phyloP scores from a whole-genome alignment of 768 basidiomycete genomes.

The Pleurotus tuoliensis region DNA sequence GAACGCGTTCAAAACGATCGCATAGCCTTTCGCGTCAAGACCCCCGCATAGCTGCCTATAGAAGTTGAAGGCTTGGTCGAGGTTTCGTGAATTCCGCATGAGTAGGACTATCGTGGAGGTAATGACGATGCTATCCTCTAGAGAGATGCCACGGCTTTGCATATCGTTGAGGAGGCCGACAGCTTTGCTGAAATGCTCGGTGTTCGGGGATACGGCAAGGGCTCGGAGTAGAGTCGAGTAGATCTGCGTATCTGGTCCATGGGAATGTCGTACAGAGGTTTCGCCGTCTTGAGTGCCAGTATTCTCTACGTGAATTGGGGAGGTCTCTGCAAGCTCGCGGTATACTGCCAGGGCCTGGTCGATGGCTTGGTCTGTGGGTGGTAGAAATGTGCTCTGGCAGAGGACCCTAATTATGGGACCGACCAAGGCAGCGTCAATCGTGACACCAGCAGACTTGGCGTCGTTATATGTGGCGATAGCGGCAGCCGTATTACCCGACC shows the following conservation, averaged over 20 bases:
- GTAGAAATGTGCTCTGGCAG: slow-evolving; percentile 33
- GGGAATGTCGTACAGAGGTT: slow-evolving; percentile 24
- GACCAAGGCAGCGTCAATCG: slow-evolving; percentile 46
- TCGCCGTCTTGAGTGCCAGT: slow-evolving; percentile 8
- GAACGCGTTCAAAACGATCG: slow-evolving; percentile 60
- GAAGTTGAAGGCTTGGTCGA: slow-evolving; percentile 56
- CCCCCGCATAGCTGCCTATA: slow-evolving; percentile 37
- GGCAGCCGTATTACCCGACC: slow-evolving; percentile 28
- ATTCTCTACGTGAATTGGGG: slow-evolving; percentile 19
- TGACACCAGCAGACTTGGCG: slow-evolving; percentile 37
- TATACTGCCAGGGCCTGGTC: slow-evolving; percentile 55
- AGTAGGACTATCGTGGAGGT: slow-evolving; percentile 57
- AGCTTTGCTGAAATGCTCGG: slow-evolving; percentile 45
- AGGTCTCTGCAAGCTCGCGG: slow-evolving; percentile 35
- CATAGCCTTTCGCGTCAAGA: slow-evolving; percentile 59
- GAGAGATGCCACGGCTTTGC: slow-evolving; percentile 43
- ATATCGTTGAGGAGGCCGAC: slow-evolving; percentile 63
- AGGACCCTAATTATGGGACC: slow-evolving; percentile 52
- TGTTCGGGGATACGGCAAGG: slow-evolving; percentile 38
- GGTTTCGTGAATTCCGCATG: slow-evolving; percentile 56
- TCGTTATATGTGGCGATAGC: slow-evolving; percentile 50
- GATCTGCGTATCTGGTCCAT: slow-evolving; percentile 46
- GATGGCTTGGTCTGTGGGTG: slow-evolving; percentile 37
- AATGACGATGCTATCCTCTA: slow-evolving; percentile 39
- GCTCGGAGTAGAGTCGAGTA: slow-evolving; percentile 53